Evolutionary conservation across 768 basidiomycete genomes (phyloP), one percentile per base, ranked within the genome.

Genomic region (Lactarius trivialis): DNA sequence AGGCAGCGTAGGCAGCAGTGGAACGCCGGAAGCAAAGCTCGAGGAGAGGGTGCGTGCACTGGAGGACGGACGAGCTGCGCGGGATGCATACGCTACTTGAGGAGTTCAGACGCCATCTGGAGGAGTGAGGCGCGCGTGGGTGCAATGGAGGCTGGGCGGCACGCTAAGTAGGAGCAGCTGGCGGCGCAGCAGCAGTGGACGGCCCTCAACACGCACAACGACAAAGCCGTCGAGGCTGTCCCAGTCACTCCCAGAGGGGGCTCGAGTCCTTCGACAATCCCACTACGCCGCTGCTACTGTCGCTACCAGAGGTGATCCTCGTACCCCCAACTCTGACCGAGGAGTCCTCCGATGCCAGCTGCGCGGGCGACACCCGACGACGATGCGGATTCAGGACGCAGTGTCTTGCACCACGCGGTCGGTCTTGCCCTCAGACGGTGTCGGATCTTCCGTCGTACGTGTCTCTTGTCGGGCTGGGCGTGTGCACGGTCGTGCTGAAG

Each of bases 401-500:
- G 37, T 1, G 14, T 45, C 1, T 9, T 24, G 15, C 17, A n/a
- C 28, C 43, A 17, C 34, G n/a, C 33, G 41, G 55, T 49, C 2
- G 64, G 60, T 19, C 26, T 33, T 14, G 65, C 15, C 71, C 72
- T 0, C 50, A 70, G 24, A 61, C 53, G 4, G 41, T 75, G 36
- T 67, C 70, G 1, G 73, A 75, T 15, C 65, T 81, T 8, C 77
- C 79, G 33, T 73, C 76, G n/a, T 81, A 80, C 66, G 72, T 79
- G 32, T 57, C 79, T 39, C 72, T 79, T 34, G 78, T 81, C 26
- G 75, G 78, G 21, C 64, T 81, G 7, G 79, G 79, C 2, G 71
- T 81, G 12, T 80, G 78, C 60, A 76, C 76, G 7, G 78, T 80
- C 33, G 78, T 79, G 32, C 66, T 79, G 60, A 68, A 70, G 56